Conservation (phyloP, 2,329 filamentous ascomycete species). For the Alternaria sp. region DNA sequence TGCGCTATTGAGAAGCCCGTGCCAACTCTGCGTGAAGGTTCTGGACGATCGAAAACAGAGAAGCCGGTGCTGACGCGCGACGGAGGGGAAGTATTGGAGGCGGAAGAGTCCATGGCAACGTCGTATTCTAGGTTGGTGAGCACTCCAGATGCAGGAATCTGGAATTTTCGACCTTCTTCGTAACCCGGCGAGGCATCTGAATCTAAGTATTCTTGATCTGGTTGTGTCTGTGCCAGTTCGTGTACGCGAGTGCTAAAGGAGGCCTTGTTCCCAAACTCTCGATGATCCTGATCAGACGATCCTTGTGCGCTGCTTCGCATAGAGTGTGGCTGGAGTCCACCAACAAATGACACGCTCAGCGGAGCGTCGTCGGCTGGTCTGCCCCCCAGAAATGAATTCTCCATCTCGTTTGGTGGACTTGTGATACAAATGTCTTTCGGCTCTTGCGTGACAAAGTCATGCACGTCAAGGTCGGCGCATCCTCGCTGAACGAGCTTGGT, state of each 20-base stretch:
- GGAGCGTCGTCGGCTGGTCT: conserved; percentile 35
- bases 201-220: conserved; percentile 4
- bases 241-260: conserved; percentile 46
- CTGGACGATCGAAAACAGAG: conserved; percentile 30
- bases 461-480: conserved; percentile 37
- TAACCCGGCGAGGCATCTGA: conserved; percentile 9
- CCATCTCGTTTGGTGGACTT: conserved; percentile 40
- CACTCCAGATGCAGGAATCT: conserved; percentile 25
- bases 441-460: conserved; percentile 41
- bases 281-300: conserved; percentile 15
- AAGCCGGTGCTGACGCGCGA: conserved; percentile 37
- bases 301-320: conserved; percentile 13
- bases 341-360: conserved; percentile 30
- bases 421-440: conserved; percentile 45
- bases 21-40: conserved; percentile 15
- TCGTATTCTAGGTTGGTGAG: conserved; percentile 43
- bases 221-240: conserved; percentile 27
- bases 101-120: conserved; percentile 36
- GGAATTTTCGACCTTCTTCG: conserved; percentile 15
- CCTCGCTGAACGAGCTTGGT: conserved; percentile 45
- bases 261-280: conserved; percentile 32
- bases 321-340: conserved; percentile 26
- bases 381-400: conserved; percentile 32
- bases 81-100: conserved; percentile 29
- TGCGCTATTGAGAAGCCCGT: conserved; percentile 31